Evolutionary conservation across 495 filamentous ascomycete genomes (phyloP).

Genomic region (Aspergillus taichungensis): DNA sequence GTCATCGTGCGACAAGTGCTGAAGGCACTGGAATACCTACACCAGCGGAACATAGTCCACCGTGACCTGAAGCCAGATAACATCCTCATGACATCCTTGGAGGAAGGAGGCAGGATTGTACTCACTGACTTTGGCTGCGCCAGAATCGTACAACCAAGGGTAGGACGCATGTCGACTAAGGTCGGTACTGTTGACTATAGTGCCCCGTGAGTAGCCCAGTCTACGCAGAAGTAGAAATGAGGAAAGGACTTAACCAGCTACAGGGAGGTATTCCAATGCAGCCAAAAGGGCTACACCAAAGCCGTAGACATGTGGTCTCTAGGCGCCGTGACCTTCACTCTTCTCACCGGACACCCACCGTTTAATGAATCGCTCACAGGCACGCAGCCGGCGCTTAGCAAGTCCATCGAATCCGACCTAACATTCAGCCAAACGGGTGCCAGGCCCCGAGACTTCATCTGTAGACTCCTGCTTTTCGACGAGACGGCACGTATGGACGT

Average conservation of each 20-base stretch:
- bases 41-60: conserved; percentile 49
- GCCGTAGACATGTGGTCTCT: conserved; percentile 58
- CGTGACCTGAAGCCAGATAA: conserved; percentile 68
- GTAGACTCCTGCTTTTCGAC: conserved; percentile 41
- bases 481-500: conserved; percentile 44
- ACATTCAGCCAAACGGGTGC: conserved; percentile 29
- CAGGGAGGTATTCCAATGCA: conserved; percentile 37
- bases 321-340: conserved; percentile 40
- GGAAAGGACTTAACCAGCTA: conserved; percentile 10
- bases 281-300: conserved; percentile 45
- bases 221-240: conserved; percentile 5
- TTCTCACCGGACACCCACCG: conserved; percentile 42
- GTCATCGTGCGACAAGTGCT: conserved; percentile 51
- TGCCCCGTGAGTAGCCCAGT: conserved; percentile 56
- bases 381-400: conserved; percentile 10
- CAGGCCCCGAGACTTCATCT: conserved; percentile 46
- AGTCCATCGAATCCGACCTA: conserved; percentile 22
- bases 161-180: conserved; percentile 48
- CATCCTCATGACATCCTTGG: conserved; percentile 49
- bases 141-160: conserved; percentile 24
- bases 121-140: conserved; percentile 70
- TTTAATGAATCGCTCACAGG: conserved; percentile 20
- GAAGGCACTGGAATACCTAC: conserved; percentile 52
- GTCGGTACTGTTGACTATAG: conserved; percentile 59
- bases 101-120: conserved; percentile 46